Percentiles rank a stretch among this genome's conserved stretches.
These are phyloP conservation scores for Fraxinus nigra DNA, from an alignment of 305 asterid genomes.

Conservation along the genomic window DNA sequence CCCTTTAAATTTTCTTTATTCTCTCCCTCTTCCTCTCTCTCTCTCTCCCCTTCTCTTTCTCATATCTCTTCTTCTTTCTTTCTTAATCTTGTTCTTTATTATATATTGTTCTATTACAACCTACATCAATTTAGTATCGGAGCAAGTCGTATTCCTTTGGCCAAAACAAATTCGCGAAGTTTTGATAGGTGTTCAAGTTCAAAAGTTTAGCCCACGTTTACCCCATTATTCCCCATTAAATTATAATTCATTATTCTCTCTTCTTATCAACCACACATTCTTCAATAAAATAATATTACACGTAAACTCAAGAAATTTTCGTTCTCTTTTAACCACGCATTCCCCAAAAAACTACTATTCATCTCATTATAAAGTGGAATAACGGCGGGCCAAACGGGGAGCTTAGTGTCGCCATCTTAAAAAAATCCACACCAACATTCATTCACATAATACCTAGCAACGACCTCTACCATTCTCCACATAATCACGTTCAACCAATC, in stretches of 20 bases:
- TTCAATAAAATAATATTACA: too few relatives aligned
- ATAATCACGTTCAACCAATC: not conserved
- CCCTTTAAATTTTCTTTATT: too few relatives aligned
- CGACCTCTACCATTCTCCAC: not conserved
- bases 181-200: not conserved
- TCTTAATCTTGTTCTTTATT: not conserved
- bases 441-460: not conserved
- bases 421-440: not conserved
- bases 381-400: too few relatives aligned
- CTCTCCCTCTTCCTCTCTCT: not conserved
- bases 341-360: too few relatives aligned
- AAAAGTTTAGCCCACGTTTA: not conserved
- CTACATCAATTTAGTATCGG: not conserved
- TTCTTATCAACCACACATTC: too few relatives aligned
- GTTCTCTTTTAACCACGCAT: too few relatives aligned
- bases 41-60: not conserved
- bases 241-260: too few relatives aligned
- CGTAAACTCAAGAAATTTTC: too few relatives aligned
- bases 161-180: not conserved
- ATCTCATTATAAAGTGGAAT: too few relatives aligned
- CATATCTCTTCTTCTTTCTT: not conserved
- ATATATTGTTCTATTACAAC: not conserved
- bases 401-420: not conserved
- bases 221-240: too few relatives aligned
- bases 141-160: not conserved